These are phyloP conservation scores for Lactarius akahatsu DNA, from an alignment of 768 basidiomycete species.

Conservation along the genomic window DNA sequence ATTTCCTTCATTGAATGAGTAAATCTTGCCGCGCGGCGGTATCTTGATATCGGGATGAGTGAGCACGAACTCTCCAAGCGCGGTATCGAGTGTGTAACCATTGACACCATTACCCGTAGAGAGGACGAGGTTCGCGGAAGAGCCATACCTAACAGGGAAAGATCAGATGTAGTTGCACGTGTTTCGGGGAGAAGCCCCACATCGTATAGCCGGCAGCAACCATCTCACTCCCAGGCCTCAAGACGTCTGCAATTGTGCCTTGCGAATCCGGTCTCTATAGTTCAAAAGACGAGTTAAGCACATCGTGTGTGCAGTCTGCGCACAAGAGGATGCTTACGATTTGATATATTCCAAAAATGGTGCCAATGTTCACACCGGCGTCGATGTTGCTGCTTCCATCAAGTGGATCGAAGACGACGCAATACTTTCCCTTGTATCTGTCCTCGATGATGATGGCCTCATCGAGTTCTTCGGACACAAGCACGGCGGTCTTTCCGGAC, in stretches of 20 bases:
- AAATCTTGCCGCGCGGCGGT: conserved; percentile 94
- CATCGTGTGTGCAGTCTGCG: not conserved
- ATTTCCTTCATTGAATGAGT: conserved; percentile 99
- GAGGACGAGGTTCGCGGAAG: conserved; percentile 94
- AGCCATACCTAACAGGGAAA: conserved; percentile 65
- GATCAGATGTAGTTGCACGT: conserved; percentile 9
- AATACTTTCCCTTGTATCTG: conserved; percentile 80
- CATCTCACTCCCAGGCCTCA: conserved; percentile 94
- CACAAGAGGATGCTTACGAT: conserved; percentile 55
- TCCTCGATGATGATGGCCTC: conserved; percentile 90
- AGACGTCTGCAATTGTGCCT: conserved; percentile 83
- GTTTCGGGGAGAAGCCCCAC: conserved; percentile 45
- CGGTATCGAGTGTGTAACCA: conserved; percentile 94
- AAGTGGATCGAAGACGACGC: conserved; percentile 97
- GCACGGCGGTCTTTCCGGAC: conserved; percentile 94
- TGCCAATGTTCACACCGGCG: conserved; percentile 98
- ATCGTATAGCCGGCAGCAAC: conserved; percentile 98
- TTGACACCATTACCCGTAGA: conserved; percentile 95
- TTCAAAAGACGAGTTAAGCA: conserved; percentile 13
- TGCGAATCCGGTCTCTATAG: conserved; percentile 67
- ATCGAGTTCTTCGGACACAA: conserved; percentile 95
- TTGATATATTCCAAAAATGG: conserved; percentile 96
- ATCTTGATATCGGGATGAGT: conserved; percentile 98
- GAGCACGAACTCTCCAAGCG: conserved; percentile 97
- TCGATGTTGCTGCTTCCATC: conserved; percentile 99